phyloP scores from a whole-genome alignment of 257 asterid species.

The Plantago major region DNA sequence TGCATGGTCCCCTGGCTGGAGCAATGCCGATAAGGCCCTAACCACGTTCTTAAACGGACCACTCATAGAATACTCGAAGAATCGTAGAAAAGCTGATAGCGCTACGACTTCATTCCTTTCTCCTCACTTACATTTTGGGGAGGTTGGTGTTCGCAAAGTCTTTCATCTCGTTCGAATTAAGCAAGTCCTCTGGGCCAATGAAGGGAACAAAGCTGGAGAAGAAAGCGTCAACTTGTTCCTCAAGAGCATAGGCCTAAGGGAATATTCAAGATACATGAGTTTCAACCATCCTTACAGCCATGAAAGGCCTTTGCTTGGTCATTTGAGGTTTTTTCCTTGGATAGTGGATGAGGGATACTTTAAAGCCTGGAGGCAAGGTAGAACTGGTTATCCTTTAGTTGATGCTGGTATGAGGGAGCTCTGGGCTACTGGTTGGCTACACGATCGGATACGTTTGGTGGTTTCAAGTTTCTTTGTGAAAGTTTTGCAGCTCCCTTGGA shows the following conservation, averaged over 20 bases:
- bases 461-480: slow-evolving; percentile 94
- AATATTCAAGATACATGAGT: slow-evolving; percentile 86
- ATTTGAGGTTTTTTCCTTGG: slow-evolving; percentile 80
- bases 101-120: slow-evolving; percentile 92
- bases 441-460: slow-evolving; percentile 83
- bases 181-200: slow-evolving; percentile 88
- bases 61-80: slow-evolving; percentile 73
- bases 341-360: slow-evolving; percentile 76
- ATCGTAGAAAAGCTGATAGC: slow-evolving; percentile 87
- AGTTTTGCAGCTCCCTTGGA: slow-evolving; percentile 92
- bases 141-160: slow-evolving; percentile 80
- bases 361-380: slow-evolving; percentile 92
- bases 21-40: slow-evolving; percentile 81
- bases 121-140: slow-evolving; percentile 89
- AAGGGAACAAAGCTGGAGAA: slow-evolving; percentile 79
- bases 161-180: slow-evolving; percentile 83
- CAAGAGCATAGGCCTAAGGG: slow-evolving; percentile 86
- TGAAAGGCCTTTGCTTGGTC: slow-evolving; percentile 83
- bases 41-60: slow-evolving; percentile 74
- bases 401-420: slow-evolving; percentile 98
- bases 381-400: slow-evolving; percentile 92
- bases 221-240: slow-evolving; percentile 90
- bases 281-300: slow-evolving; percentile 94
- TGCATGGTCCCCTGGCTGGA: slow-evolving; percentile 98
- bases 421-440: slow-evolving; percentile 98